phyloP scores from a whole-genome alignment of 345 rosid genomes.

The Eucalyptus sp. region DNA sequence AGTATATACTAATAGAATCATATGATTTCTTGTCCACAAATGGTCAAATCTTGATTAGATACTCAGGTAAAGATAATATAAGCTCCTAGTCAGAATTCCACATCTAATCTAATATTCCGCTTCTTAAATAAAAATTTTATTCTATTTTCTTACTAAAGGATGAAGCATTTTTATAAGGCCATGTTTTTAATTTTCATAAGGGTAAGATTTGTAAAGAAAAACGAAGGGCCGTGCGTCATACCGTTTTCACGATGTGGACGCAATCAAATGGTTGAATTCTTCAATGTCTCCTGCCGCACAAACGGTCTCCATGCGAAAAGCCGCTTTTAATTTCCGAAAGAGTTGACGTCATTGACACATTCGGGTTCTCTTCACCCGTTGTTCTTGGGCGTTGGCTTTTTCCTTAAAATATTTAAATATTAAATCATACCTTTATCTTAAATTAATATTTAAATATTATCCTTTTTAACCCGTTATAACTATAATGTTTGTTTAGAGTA shows the following conservation, averaged over 20 bases:
- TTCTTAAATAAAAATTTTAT: not conserved
- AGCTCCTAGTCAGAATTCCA: not conserved
- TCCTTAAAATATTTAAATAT: accelerated
- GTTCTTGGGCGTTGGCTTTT: not conserved
- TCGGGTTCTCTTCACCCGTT: not conserved
- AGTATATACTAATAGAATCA: too few species aligned
- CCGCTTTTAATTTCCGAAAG: not conserved
- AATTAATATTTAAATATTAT: too few species aligned
- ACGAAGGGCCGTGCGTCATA: not conserved
- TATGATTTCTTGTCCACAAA: too few species aligned
- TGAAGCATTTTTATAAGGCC: not conserved
- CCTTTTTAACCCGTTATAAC: not conserved
- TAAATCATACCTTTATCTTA: accelerated
- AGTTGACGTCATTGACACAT: not conserved
- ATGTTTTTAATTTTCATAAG: not conserved
- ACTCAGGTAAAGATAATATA: not conserved
- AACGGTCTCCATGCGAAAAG: not conserved
- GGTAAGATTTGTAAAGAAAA: not conserved
- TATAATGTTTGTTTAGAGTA: not conserved
- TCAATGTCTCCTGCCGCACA: not conserved
- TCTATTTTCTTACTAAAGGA: not conserved
- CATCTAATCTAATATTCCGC: not conserved
- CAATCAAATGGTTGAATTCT: not conserved
- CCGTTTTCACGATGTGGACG: not conserved
- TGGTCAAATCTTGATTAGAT: not conserved